These are phyloP conservation scores for Komagataella phaffii DNA, from an alignment of 805 yeast species.

Conservation along the genomic window DNA sequence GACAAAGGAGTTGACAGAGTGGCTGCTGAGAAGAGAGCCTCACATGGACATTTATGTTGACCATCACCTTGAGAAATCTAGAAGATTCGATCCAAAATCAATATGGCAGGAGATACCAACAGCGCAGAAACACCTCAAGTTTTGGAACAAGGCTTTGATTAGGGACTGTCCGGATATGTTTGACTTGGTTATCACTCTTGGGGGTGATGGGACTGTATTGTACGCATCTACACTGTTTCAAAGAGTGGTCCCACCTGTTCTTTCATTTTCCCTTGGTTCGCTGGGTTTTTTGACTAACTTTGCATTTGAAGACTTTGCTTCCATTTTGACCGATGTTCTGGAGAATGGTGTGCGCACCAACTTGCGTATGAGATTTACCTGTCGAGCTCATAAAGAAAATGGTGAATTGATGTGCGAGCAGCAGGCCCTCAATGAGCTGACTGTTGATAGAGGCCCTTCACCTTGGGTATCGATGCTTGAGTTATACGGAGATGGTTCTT, in stretches of 20 bases:
- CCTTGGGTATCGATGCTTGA: conserved; percentile 87
- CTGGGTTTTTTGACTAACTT: conserved; percentile 87
- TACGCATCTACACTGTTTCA: conserved; percentile 82
- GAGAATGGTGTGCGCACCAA: conserved; percentile 65
- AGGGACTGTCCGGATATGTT: conserved; percentile 29
- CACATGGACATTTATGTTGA: conserved; percentile 54
- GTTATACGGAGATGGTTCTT: conserved; percentile 73
- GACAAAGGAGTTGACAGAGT: conserved; percentile 69
- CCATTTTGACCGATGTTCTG: conserved; percentile 41
- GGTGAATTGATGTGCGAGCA: conserved; percentile 49
- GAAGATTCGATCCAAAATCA: conserved; percentile 47
- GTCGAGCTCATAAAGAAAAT: conserved; percentile 47
- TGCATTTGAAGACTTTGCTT: conserved; percentile 59
- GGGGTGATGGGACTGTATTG: conserved; percentile 95
- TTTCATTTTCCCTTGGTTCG: conserved; percentile 82
- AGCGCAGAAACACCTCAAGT: conserved; percentile 33
- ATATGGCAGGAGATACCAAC: conserved; percentile 33
- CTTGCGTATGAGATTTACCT: conserved; percentile 77
- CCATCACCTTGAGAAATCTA: conserved; percentile 42
- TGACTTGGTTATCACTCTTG: conserved; percentile 78
- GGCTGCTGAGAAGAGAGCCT: conserved; percentile 36
- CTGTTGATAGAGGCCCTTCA: conserved; percentile 87
- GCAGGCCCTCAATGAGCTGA: conserved; percentile 81
- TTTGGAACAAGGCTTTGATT: conserved; percentile 58
- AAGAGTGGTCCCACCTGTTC: conserved; percentile 78